Evolutionary conservation across 2,329 filamentous ascomycete species (phyloP).

Genomic region (Clonostachys sp.): DNA sequence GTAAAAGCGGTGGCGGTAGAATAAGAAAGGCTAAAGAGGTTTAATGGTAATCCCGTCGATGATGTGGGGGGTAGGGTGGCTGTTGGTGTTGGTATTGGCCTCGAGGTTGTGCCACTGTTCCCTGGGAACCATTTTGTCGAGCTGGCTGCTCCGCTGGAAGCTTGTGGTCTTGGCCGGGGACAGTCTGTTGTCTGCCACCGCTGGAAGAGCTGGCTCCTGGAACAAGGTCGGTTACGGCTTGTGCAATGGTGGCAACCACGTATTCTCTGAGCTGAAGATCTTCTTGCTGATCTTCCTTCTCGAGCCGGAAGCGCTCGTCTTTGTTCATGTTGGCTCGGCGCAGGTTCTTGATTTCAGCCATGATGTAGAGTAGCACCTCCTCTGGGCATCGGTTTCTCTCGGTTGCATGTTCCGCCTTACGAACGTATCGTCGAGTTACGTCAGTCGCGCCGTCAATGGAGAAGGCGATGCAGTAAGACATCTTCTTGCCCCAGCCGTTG

Average conservation of each 20-base stretch:
- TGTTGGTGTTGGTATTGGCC: no score
- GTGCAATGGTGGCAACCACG: constrained; percentile 68
- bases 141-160: constrained; percentile 55
- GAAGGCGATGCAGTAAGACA: constrained; percentile 96
- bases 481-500: constrained; percentile 93
- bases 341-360: constrained; percentile 84
- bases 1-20: no score
- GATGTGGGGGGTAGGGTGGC: no score
- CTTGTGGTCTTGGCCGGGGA: constrained; percentile 50
- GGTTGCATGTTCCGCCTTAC: constrained; percentile 67
- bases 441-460: constrained; percentile 78
- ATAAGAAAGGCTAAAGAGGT: no score
- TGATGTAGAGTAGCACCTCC: constrained; percentile 84
- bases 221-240: constrained; percentile 66
- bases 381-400: constrained; percentile 79
- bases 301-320: constrained; percentile 74
- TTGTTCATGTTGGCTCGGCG: constrained; percentile 82
- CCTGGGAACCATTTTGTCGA: not conserved
- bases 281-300: constrained; percentile 75
- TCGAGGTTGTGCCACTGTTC: no score
- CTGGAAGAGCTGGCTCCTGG: constrained; percentile 35
- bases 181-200: constrained; percentile 3
- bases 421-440: constrained; percentile 63
- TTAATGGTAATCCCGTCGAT: no score
- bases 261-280: constrained; percentile 71